A percentile compares a stretch with the other conserved stretches of the same genome.
phyloP scores from a whole-genome alignment of 169 alveolate species.

The Theileria sp. region DNA sequence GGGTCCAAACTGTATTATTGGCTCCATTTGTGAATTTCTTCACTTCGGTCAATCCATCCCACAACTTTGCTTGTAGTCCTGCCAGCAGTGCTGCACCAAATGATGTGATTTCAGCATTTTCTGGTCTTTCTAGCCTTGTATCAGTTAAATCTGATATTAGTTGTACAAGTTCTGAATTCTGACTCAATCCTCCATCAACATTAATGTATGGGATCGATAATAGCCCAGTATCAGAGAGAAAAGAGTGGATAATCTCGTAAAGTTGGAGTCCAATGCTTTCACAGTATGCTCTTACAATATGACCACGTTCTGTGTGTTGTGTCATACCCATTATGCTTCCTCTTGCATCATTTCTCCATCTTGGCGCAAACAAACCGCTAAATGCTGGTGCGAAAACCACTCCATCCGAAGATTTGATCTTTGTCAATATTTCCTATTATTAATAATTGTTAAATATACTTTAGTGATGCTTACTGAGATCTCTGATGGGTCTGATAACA shows the following conservation, averaged over 20 bases:
- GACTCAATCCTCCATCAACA: slow-evolving; percentile 91
- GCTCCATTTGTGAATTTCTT: slow-evolving; percentile 48
- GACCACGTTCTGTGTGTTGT: slow-evolving; percentile 80
- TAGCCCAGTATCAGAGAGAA: slow-evolving; percentile 60
- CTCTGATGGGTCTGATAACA: slow-evolving; percentile 70
- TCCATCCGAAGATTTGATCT: slow-evolving; percentile 83
- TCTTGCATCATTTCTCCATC: slow-evolving; percentile 90
- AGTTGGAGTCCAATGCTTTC: slow-evolving; percentile 88
- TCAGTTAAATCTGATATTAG: slow-evolving; percentile 81
- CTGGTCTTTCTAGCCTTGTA: slow-evolving; percentile 68
- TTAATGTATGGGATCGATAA: slow-evolving; percentile 72
- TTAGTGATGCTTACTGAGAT: slow-evolving; percentile 57
- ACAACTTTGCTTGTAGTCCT: slow-evolving; percentile 78
- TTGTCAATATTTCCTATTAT: slow-evolving; percentile 52
- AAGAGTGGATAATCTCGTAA: slow-evolving; percentile 73
- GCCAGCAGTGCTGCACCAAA: slow-evolving; percentile 89
- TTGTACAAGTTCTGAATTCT: slow-evolving; percentile 80
- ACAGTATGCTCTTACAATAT: slow-evolving; percentile 85
- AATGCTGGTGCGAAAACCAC: slow-evolving; percentile 92
- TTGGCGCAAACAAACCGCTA: slow-evolving; percentile 91
- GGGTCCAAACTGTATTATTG: slow-evolving; percentile 46
- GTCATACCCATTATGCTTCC: slow-evolving; percentile 89
- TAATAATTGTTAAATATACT: not conserved
- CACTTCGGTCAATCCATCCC: slow-evolving; percentile 72
- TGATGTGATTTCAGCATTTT: slow-evolving; percentile 79